A percentile compares a stretch with the other conserved stretches of the same genome.
These are phyloP conservation scores for Bolboschoenus planiculmis DNA, from an alignment of 176 grass and related monocot genomes.

Conservation along the genomic window DNA sequence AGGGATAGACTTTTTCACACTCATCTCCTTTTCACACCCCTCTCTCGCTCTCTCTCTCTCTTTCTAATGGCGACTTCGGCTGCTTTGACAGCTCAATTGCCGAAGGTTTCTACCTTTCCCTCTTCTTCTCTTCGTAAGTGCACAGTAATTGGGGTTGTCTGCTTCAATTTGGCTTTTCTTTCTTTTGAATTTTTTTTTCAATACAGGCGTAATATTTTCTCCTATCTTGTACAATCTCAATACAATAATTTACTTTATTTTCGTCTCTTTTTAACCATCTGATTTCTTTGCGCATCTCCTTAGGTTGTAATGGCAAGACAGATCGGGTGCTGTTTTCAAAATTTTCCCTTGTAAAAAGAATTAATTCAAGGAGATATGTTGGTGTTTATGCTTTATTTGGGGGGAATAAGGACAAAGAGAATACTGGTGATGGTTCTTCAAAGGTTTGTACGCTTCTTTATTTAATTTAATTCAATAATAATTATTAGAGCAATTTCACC, in stretches of 20 bases:
- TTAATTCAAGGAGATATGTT: conserved; percentile 39
- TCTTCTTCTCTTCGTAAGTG: conserved; percentile 19
- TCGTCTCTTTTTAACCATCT: not conserved
- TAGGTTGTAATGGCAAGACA: conserved; percentile 47
- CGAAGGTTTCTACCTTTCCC: conserved; percentile 19
- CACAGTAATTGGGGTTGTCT: not conserved
- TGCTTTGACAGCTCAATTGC: conserved; percentile 13
- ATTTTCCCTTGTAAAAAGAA: conserved; percentile 40
- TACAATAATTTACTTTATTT: not conserved
- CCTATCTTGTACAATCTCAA: not conserved
- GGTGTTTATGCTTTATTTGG: conserved; percentile 86
- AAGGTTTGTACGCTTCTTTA: conserved; percentile 32
- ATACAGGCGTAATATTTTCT: not conserved
- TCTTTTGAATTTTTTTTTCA: not conserved
- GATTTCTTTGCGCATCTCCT: conserved; percentile 15
- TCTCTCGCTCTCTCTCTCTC: not conserved
- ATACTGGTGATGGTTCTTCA: conserved; percentile 49
- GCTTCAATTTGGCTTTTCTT: not conserved
- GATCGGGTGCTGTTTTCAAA: conserved; percentile 39
- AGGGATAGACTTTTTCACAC: conserved; percentile 3
- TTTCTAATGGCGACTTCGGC: conserved; percentile 16
- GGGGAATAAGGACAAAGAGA: conserved; percentile 91
- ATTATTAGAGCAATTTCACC: not conserved
- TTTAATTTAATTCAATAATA: not conserved
- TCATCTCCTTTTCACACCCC: not conserved